Base-by-base conservation (phyloP, 805 yeast species). In the Kodamaea restingae region DNA sequence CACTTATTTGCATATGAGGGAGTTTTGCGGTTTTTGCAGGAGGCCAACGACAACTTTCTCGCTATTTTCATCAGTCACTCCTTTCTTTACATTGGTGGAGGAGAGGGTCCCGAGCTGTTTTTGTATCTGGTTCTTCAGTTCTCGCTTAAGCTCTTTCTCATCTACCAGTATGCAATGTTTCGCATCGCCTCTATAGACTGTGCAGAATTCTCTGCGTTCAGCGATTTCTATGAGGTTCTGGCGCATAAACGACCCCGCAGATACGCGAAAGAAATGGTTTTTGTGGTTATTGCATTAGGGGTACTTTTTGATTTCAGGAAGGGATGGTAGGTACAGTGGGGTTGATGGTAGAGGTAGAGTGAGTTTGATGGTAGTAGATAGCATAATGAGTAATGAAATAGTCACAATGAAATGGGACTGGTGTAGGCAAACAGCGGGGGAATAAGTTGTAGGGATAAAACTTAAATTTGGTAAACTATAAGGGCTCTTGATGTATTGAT, bases 21-120 rank as follows among this genome's bases (percentile, higher is more conserved):
- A 4, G 18, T 21, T 34, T 10, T 14, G 12, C 8, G 15, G 8
- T 48, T 54, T 22, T 41, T 62, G 15, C 42, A 43, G 17, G 63
- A 54, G 18, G 48, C 55, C 17, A 65, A 65, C 48, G 61, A 63
- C 42, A 62, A 61, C 44, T 59, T 50, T 38, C 48, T 65, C 33
- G 68, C 70, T 1, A 49, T 63, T 8, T 51, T 65, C 44, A 56
- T 65, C 26, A 56, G 63, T 24, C 63, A 58, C 43, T 61, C 68
- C 15, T 64, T 62, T 43, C 40, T 58, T n/a, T 48, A 48, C 15
- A 48, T 61, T 7, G 57, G 55, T 32, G 36, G 49, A 38, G 35
- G 18, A n/a, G 31, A 32, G 7, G 25, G 12, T 17, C 3, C 15
- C n/a, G 15, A 8, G 20, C 18, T 35, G 33, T 10, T 15, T 10